Evolutionary conservation across 75 land plant species (phyloP), one percentile per base, ranked within the genome.

Genomic region (Pseudotsuga menziesii): DNA sequence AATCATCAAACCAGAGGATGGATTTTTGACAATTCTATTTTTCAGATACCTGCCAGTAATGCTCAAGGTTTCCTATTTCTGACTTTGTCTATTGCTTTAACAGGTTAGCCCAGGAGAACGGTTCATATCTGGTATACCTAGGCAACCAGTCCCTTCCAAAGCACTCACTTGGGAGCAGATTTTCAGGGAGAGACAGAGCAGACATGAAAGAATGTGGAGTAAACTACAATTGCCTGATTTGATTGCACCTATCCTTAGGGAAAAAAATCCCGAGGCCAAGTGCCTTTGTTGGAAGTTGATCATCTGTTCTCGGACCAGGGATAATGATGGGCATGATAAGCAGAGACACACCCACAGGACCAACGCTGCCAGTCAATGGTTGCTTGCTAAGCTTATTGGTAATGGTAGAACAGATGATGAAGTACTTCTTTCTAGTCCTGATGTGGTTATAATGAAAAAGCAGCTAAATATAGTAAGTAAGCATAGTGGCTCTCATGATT

Each of bases 241-340:
- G 44, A 83, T 92, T 32, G 72, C 76, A n/a, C 86, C 84, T 58
- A 78, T 83, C 54, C 81, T 97, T 27, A 48, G 60, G 22, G 61
- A 77, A 56, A 86, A 76, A 79, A 94, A 87, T 79, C 84, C 88
- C 19, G 57, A 80, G 17, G 74, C 88, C 8, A 91, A 78, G 72
- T 86, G 88, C 54, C 57, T 97, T 35, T 92, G 92, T 79, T 97
- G 95, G 91, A 97, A 97, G 78, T 72, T 94, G 32, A 39, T 92
- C 35, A 3, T 97, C 27, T 91, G 86, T 67, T 82, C 88, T 58
- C 82, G 82, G 23, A 58, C 56, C 2, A 76, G 63, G 20, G 29
- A 29, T 32, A 9, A 75, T 56, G 56, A 73, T 25, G 77, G 76
- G 55, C 56, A 27, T 56, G 17, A 78, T 19, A 54, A 77, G 75